Evolutionary conservation across 116 monocot species (phyloP), one percentile per base, ranked within the genome.

Genomic region (Papilionanthe hybrid): DNA sequence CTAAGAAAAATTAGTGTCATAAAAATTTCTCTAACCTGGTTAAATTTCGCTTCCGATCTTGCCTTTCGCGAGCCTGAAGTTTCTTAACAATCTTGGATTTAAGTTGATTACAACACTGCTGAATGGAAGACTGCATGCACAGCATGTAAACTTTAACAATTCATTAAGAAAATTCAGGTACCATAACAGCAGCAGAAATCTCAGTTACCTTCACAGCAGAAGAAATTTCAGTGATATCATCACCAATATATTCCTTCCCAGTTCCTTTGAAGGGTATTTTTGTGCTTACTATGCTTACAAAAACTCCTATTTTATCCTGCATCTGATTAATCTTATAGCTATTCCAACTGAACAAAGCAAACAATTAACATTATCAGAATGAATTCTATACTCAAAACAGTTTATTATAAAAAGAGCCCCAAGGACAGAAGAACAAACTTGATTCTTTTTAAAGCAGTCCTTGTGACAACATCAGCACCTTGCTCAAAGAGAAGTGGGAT

Each of bases 181-280:
- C 75, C 68, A 43, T 42, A 73, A 49, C 77, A 57, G 8, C 1
- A 42, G 57, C 42, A 76, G 43, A 27, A 67, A 55, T 19, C 18
- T 19, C 58, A 22, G 27, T 47, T 86, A 99, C 99, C 99, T 95
- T 90, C 53, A 95, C 99, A 77, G 93, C 99, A 50, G 92, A 88
- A 32, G 99, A 81, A 87, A 99, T 99, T 89, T 99, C 99, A 83
- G 85, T 92, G 65, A 95, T 99, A 82, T 95, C 99, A 90, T 99
- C 93, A 42, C 99, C 99, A 86, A 95, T 99, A 82, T 99, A 99
- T 82, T 95, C 99, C 81, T 99, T 99, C 5, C 99, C 95, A 44
- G 99, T 99, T 80, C 99, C 99, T 82, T 99, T 99, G 78, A 95
- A 99, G 27, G 99, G 99, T 85, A 99, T 95, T 81, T 99, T 99